Conservation (phyloP, 345 rosid species). For the Rhodamnia rubescens region DNA sequence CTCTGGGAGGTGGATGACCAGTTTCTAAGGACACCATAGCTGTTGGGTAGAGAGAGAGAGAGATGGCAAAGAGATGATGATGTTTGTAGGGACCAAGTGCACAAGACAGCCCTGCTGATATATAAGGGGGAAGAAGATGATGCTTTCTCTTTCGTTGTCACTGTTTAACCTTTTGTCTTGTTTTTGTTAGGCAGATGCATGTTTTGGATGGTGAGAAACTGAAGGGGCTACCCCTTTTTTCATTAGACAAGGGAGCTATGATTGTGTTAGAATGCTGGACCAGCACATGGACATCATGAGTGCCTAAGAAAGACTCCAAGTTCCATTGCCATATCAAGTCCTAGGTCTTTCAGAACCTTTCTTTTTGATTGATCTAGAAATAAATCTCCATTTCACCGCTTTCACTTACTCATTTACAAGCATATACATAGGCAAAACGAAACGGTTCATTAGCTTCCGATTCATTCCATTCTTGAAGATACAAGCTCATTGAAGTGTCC, state of each 20-base stretch:
- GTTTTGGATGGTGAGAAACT: constrained; percentile 20
- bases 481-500: neutral
- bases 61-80: constrained; percentile 2
- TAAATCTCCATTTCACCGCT: neutral
- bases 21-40: constrained; percentile 49
- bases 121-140: constrained; percentile 14
- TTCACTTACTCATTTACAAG: neutral
- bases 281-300: constrained; percentile 31
- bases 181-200: constrained; percentile 6
- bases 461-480: neutral
- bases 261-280: constrained; percentile 17
- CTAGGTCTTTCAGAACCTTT: neutral
- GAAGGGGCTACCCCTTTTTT: neutral
- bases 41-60: neutral
- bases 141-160: neutral
- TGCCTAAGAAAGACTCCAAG: neutral
- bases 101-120: constrained; percentile 4
- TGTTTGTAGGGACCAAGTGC: neutral
- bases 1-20: constrained; percentile 24
- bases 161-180: constrained; percentile 2
- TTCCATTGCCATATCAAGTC: neutral
- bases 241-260: neutral
- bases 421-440: neutral
- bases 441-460: neutral
- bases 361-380: neutral